Percentiles rank a stretch among this genome's conserved stretches.
Evolutionary conservation across 2,329 filamentous ascomycete genomes (phyloP).

Genomic region (Westerdykella ornata): DNA sequence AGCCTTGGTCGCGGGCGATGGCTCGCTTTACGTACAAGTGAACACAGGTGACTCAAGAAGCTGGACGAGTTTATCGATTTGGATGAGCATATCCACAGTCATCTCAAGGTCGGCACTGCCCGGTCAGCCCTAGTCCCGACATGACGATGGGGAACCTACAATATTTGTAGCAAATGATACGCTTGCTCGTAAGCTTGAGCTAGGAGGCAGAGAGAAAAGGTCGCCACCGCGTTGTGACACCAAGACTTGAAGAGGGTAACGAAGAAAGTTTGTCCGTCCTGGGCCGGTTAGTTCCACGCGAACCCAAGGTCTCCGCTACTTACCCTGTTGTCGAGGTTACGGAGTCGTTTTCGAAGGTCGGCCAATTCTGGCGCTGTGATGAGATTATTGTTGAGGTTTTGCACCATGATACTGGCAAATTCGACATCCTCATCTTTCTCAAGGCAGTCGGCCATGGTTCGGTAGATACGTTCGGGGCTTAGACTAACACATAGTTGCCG

Average conservation of each 20-base stretch:
- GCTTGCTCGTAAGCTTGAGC: constrained; percentile 98
- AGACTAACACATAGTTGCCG: constrained; percentile 87
- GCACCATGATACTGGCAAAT: constrained; percentile 98
- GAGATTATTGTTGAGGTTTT: constrained; percentile 97
- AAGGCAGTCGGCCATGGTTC: constrained; percentile 90
- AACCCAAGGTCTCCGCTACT: constrained; percentile 1
- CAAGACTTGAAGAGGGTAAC: constrained; percentile 90
- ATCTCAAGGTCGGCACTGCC: constrained; percentile 91
- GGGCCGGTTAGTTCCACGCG: constrained; percentile 12
- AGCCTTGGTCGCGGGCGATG: constrained; percentile 2
- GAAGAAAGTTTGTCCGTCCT: constrained; percentile 94
- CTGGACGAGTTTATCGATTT: constrained; percentile 97
- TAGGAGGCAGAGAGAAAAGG: constrained; percentile 89
- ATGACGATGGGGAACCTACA: constrained; percentile 51
- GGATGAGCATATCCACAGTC: constrained; percentile 97
- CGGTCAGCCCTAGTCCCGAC: constrained; percentile 16
- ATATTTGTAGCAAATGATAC: constrained; percentile 91
- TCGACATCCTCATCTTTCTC: constrained; percentile 97
- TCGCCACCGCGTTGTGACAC: constrained; percentile 98
- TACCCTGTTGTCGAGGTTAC: constrained; percentile 83
- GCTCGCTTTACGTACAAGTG: constrained; percentile 60
- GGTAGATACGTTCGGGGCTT: constrained; percentile 90
- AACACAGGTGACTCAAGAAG: constrained; percentile 95
- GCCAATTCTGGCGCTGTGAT: constrained; percentile 93
- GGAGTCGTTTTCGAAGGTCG: constrained; percentile 79